These are phyloP conservation scores for Suhomyces sp. DNA, from an alignment of 805 yeast species.

Conservation along the genomic window DNA sequence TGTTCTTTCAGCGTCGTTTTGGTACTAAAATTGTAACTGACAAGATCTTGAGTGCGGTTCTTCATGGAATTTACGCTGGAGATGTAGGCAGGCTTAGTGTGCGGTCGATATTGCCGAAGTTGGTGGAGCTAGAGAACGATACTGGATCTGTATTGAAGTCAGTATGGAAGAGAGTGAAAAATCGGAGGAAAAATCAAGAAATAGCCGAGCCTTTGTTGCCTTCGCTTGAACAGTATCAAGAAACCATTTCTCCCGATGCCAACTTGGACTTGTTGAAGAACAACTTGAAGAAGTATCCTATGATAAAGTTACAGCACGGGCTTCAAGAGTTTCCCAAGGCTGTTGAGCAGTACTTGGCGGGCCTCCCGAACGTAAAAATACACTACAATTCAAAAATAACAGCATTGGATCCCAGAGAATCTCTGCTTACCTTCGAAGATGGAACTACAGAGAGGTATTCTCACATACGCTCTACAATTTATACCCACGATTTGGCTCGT, in stretches of 20 bases:
- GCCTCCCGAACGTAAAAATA: conserved; percentile 41
- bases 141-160: conserved; percentile 58
- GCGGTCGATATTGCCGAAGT: conserved; percentile 50
- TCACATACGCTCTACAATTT: conserved; percentile 60
- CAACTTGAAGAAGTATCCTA: conserved; percentile 53
- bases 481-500: conserved; percentile 38
- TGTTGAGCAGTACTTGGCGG: conserved; percentile 35
- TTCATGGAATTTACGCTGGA: conserved; percentile 85
- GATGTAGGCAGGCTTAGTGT: conserved; percentile 68
- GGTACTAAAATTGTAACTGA: conserved; percentile 48
- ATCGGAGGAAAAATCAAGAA: conserved; percentile 5
- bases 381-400: conserved; percentile 24
- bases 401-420: conserved; percentile 13
- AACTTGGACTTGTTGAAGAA: conserved; percentile 35
- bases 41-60: conserved; percentile 72
- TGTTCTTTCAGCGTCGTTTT: conserved; percentile 67
- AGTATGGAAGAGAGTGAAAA: conserved; percentile 29
- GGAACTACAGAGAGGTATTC: conserved; percentile 35
- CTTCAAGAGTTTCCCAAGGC: conserved; percentile 50
- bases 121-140: conserved; percentile 56
- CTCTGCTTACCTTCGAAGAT: background rate
- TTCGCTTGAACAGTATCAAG: conserved; percentile 36
- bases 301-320: conserved; percentile 58
- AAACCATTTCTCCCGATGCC: conserved; percentile 36
- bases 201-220: background rate